A percentile compares a stretch with the other conserved stretches of the same genome.
These are phyloP conservation scores for Haplographium delicatum DNA, from an alignment of 495 filamentous ascomycete species.

Conservation along the genomic window DNA sequence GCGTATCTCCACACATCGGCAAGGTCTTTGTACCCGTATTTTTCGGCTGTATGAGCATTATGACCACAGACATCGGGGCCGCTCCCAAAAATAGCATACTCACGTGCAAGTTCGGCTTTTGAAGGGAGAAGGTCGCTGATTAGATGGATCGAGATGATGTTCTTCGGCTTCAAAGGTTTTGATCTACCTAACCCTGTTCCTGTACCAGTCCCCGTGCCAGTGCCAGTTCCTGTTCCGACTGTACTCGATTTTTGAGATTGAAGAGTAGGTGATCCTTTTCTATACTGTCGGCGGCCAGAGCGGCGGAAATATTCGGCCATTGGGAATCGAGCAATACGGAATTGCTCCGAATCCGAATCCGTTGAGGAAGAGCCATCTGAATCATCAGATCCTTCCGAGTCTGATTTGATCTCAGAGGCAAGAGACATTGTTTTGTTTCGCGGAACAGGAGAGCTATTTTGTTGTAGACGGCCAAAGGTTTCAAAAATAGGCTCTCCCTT, in stretches of 20 bases:
- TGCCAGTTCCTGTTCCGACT: constrained; percentile 37
- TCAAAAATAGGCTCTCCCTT: constrained; percentile 72
- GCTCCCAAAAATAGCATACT: constrained; percentile 81
- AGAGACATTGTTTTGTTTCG: constrained; percentile 36
- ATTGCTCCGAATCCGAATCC: constrained; percentile 53
- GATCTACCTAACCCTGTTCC: constrained; percentile 41
- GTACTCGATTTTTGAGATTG: constrained; percentile 45
- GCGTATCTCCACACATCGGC: constrained; percentile 82
- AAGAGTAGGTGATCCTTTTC: constrained; percentile 20
- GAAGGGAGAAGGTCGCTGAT: constrained; percentile 64
- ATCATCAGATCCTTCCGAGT: constrained; percentile 55
- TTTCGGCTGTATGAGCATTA: constrained; percentile 73
- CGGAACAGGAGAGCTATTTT: constrained; percentile 42
- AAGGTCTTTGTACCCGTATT: constrained; percentile 65
- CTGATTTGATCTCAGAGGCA: constrained; percentile 38
- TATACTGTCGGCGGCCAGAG: constrained; percentile 10
- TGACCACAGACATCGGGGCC: constrained; percentile 73
- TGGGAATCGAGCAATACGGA: constrained; percentile 15
- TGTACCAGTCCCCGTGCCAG: constrained; percentile 43
- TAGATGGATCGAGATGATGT: constrained; percentile 64
- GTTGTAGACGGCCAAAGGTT: constrained; percentile 73
- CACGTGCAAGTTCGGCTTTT: constrained; percentile 65
- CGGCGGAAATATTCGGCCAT: constrained; percentile 23
- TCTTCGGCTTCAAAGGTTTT: constrained; percentile 40
- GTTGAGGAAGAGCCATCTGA: constrained; percentile 63